Conservation (phyloP, 768 basidiomycete species). For the Boletus bicolor region DNA sequence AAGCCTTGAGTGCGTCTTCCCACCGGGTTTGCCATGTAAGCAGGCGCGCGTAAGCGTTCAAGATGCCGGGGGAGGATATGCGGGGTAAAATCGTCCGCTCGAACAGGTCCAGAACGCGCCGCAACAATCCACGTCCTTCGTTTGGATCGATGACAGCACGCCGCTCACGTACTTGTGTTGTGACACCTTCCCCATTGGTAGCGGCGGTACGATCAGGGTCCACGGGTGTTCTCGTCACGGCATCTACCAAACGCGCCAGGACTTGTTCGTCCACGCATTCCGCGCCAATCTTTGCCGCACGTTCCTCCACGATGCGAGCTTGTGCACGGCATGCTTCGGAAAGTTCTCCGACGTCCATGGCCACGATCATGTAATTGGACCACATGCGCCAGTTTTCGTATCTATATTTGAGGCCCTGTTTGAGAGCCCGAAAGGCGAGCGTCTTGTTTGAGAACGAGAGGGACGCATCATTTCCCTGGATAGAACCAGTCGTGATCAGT, state of each 20-base stretch:
- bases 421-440: slow-evolving; percentile 89
- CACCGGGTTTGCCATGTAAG: slow-evolving; percentile 69
- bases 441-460: slow-evolving; percentile 73
- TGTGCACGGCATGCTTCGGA: slow-evolving; percentile 84
- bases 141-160: slow-evolving; percentile 45
- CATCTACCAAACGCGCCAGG: slow-evolving; percentile 83
- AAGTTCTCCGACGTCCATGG: slow-evolving; percentile 90
- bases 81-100: slow-evolving; percentile 78
- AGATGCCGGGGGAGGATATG: slow-evolving; percentile 74
- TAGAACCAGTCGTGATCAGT: slow-evolving; percentile 17
- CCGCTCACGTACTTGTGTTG: not conserved
- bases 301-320: slow-evolving; percentile 69
- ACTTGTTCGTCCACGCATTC: slow-evolving; percentile 81
- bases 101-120: slow-evolving; percentile 69
- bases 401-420: slow-evolving; percentile 78
- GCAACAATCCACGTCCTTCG: slow-evolving; percentile 63
- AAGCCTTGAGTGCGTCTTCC: slow-evolving; percentile 76
- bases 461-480: slow-evolving; percentile 20
- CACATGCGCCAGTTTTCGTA: slow-evolving; percentile 98
- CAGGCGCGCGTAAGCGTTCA: slow-evolving; percentile 80
- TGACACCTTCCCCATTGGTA: slow-evolving; percentile 16
- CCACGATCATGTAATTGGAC: slow-evolving; percentile 94
- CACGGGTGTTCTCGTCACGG: slow-evolving; percentile 60
- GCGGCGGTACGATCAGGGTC: slow-evolving; percentile 30
- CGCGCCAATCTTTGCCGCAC: slow-evolving; percentile 41